phyloP scores from a whole-genome alignment of 2,329 filamentous ascomycete genomes.

The Cryphonectria japonica region DNA sequence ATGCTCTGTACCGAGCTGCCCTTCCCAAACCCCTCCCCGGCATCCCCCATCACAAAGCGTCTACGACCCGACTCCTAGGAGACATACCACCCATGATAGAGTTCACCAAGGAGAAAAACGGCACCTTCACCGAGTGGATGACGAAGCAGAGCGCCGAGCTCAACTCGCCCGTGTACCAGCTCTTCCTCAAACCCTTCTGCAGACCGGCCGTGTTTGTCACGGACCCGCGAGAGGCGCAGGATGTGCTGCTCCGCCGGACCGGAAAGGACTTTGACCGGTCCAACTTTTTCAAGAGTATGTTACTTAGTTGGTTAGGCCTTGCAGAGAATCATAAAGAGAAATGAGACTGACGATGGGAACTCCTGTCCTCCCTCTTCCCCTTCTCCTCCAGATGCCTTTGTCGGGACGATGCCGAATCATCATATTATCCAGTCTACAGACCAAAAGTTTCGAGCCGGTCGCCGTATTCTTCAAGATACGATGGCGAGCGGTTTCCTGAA shows the following conservation, averaged over 20 bases:
- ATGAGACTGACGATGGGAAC: neutral
- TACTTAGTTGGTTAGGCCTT: neutral
- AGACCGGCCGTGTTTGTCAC: slow-evolving; percentile 25
- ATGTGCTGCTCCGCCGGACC: slow-evolving; percentile 27
- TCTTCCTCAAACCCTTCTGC: slow-evolving; percentile 27
- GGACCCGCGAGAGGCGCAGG: slow-evolving; percentile 27
- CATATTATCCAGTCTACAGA: slow-evolving; percentile 21
- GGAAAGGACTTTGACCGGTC: slow-evolving; percentile 28
- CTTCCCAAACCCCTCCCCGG: slow-evolving; percentile 29
- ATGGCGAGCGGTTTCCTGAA: slow-evolving; percentile 25
- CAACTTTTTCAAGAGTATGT: slow-evolving; percentile 7
- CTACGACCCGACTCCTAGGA: slow-evolving; percentile 24
- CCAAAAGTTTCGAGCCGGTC: slow-evolving; percentile 21
- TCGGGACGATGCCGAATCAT: slow-evolving; percentile 19
- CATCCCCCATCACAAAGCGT: slow-evolving; percentile 28
- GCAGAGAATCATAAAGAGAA: neutral
- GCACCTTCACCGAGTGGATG: slow-evolving; percentile 23
- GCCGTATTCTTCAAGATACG: slow-evolving; percentile 22
- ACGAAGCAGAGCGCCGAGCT: slow-evolving; percentile 7
- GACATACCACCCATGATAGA: slow-evolving; percentile 24
- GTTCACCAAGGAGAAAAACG: neutral
- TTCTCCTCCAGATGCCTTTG: slow-evolving; percentile 29
- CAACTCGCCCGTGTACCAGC: slow-evolving; percentile 27
- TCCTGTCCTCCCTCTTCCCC: slow-evolving; percentile 23
- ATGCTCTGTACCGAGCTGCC: slow-evolving; percentile 22